Evolutionary conservation across 225 moss, liverwort and hornwort species (phyloP), one percentile per base, ranked within the genome.

Genomic region (Physcomitrellopsis africana): DNA sequence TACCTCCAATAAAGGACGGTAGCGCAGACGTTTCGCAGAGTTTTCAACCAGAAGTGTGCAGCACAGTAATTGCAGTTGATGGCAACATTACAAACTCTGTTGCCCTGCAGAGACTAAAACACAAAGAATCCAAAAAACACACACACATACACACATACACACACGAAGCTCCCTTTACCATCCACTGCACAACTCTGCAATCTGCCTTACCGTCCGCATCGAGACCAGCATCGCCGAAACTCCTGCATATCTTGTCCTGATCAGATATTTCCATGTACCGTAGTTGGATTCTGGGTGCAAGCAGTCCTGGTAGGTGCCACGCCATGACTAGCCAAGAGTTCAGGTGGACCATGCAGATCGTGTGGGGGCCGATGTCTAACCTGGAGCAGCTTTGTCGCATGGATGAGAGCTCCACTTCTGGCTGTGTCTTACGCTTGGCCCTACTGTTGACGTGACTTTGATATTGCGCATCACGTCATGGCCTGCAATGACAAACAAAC

Each of bases 311-410:
- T 54, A 24, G 56, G 2, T 65, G 62, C 62, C 10, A 22, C 48
- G 55, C 20, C 37, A 44, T 55, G 44, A 65, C 45, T n/a, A 9
- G 43, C 26, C n/a, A 56, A n/a, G 32, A 2, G 29, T 5, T 27
- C 13, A 2, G 45, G 57, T 42, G 56, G 56, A 18, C 65, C 74
- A 56, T 37, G 32, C 32, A 37, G 32, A 37, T 37, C 65, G 18
- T 18, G 19, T n/a, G 44, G 24, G 1, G n/a, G 13, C 10, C 15
- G 58, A 59, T 8, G 6, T 48, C 41, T 48, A 14, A 66, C 47
- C 29, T 75, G 54, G 58, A 46, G 66, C 46, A 48, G 32, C 15
- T 57, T 48, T 20, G 32, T 67, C 48, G 24, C 58, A 58, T 7
- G 24, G 19, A 18, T 37, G 9, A n/a, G 15, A 26, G 26, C n/a